These are phyloP conservation scores for Gynochthodes officinalis DNA, from an alignment of 257 asterid species.

Conservation along the genomic window DNA sequence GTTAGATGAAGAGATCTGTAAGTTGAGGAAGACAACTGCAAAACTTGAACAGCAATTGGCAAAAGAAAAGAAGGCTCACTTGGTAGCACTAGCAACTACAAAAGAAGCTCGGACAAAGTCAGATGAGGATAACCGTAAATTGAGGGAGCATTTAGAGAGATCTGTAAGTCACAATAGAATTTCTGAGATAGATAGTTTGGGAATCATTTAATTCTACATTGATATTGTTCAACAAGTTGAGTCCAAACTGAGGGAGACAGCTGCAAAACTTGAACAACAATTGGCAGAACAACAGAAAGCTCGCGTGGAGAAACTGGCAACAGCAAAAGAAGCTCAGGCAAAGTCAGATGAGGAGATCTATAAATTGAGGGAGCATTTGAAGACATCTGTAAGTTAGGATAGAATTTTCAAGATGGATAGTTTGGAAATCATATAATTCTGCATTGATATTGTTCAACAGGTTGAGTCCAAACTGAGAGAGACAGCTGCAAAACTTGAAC, in stretches of 20 bases:
- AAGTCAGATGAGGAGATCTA: constrained; percentile 40
- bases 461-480: no score
- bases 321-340: constrained; percentile 38
- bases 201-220: background rate
- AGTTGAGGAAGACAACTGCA: constrained; percentile 30
- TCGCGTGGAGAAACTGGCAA: constrained; percentile 38
- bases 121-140: no score
- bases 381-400: no score
- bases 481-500: no score
- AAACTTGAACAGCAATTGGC: no score
- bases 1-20: no score
- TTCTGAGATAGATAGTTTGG: background rate
- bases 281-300: constrained; percentile 49
- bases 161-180: no score
- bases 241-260: constrained; percentile 38
- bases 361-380: no score
- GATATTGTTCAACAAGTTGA: constrained; percentile 29
- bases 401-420: no score
- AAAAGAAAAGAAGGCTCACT: constrained; percentile 45
- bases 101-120: constrained; percentile 34
- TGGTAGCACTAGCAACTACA: constrained; percentile 38
- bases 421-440: no score
- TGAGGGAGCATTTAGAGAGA: no score
- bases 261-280: constrained; percentile 36
- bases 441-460: no score